Conservation (phyloP, 2,329 filamentous ascomycete species). For the Xylaria sp. region DNA sequence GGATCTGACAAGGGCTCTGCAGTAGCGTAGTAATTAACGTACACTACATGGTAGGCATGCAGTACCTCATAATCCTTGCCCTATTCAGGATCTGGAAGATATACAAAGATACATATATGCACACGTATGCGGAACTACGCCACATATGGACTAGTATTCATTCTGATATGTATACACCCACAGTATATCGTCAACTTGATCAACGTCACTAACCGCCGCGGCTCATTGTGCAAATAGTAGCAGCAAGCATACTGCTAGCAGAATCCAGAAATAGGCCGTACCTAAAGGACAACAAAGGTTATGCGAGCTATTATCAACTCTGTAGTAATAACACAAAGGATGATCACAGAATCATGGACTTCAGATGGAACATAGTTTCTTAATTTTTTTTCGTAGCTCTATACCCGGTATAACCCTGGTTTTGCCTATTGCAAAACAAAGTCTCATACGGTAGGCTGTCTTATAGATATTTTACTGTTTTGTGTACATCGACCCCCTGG, state of each 20-base stretch:
- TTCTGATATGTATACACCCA: not conserved
- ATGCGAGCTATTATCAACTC: not conserved
- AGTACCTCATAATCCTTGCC: slow-evolving; percentile 27
- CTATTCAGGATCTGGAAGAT: slow-evolving; percentile 25
- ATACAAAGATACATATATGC: slow-evolving; percentile 17
- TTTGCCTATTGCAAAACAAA: slow-evolving; percentile 11
- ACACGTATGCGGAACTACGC: not conserved
- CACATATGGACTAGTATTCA: slow-evolving; percentile 1
- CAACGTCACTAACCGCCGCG: slow-evolving; percentile 21
- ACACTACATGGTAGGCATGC: not conserved
- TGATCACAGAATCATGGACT: not conserved
- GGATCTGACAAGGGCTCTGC: slow-evolving; percentile 15
- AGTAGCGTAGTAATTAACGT: not conserved
- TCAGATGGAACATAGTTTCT: slow-evolving; percentile 13
- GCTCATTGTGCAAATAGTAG: slow-evolving; percentile 10
- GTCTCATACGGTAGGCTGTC: slow-evolving; percentile 19
- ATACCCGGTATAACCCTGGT: not conserved
- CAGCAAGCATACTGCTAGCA: not conserved
- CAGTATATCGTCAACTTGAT: slow-evolving; percentile 16
- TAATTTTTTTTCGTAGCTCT: slow-evolving; percentile 33
- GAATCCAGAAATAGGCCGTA: not conserved
- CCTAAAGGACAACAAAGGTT: not conserved
- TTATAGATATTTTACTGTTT: slow-evolving; percentile 32
- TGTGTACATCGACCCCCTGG: slow-evolving; percentile 22
- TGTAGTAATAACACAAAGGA: not conserved